Conservation (phyloP, 331 rosid genomes). For the Quercus tomentella region DNA sequence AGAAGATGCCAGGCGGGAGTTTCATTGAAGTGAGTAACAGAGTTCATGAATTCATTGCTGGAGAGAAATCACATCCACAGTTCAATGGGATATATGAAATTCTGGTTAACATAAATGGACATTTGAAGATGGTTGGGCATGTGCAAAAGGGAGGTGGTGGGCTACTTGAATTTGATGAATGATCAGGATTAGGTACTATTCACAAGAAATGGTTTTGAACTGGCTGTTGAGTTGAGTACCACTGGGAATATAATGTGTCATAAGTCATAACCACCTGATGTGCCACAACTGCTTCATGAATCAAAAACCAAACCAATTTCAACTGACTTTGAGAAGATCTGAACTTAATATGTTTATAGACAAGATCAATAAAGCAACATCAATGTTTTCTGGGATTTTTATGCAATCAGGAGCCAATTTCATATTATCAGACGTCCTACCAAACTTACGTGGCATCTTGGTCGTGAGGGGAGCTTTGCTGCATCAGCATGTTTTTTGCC, state of each 20-base stretch:
- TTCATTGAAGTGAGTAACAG: conserved; percentile 42
- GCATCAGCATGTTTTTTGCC: background rate
- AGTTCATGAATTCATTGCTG: conserved; percentile 67
- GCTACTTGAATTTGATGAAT: conserved; percentile 29
- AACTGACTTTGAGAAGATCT: background rate
- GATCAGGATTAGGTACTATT: background rate
- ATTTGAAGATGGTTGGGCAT: conserved; percentile 27
- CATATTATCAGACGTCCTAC: background rate
- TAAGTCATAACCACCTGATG: background rate
- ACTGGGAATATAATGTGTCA: background rate
- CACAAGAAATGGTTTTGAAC: background rate
- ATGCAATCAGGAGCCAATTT: background rate
- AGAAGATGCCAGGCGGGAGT: too few species aligned
- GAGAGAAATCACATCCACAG: conserved; percentile 42
- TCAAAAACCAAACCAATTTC: background rate
- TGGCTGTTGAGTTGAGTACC: conserved; percentile 3
- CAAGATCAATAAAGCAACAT: background rate
- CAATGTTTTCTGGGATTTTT: background rate
- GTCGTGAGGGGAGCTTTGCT: background rate
- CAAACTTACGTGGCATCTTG: background rate
- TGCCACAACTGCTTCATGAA: background rate
- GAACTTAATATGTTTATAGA: background rate
- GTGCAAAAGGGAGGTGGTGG: conserved; percentile 19
- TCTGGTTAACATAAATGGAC: conserved; percentile 35
- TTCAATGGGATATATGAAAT: conserved; percentile 31